Percentiles rank a stretch among this genome's conserved stretches.
These are phyloP conservation scores for Picea engelmannii DNA, from an alignment of 83 land plant genomes.

Conservation along the genomic window DNA sequence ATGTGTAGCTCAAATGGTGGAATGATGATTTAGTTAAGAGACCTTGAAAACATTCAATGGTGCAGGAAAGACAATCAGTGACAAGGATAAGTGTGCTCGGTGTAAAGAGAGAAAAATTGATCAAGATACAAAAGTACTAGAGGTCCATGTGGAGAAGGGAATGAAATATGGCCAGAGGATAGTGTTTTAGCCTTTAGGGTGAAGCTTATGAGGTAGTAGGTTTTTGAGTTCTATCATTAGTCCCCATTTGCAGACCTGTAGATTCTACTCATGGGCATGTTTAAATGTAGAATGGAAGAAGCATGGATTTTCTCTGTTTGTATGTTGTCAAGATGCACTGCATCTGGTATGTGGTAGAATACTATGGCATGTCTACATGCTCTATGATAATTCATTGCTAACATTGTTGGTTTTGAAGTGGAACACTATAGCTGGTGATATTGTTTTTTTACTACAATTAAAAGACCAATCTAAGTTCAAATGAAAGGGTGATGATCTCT, in stretches of 20 bases:
- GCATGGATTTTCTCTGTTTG: not conserved
- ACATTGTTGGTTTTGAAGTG: slow-evolving; percentile 46
- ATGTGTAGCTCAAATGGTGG: slow-evolving; percentile 43
- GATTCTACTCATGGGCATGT: not conserved
- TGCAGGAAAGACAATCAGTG: slow-evolving; percentile 53
- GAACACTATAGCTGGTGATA: slow-evolving; percentile 74
- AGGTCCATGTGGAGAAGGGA: slow-evolving; percentile 65
- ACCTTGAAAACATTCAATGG: not conserved
- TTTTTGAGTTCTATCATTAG: not conserved
- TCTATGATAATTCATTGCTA: not conserved
- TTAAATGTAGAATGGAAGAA: no score
- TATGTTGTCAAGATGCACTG: not conserved
- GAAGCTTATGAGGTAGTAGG: slow-evolving; percentile 73
- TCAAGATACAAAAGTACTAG: slow-evolving; percentile 59
- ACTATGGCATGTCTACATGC: not conserved
- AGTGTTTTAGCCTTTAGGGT: slow-evolving; percentile 31
- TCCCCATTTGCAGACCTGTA: not conserved
- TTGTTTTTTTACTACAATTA: slow-evolving; percentile 71
- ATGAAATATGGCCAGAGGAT: slow-evolving; percentile 64
- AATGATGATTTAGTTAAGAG: slow-evolving; percentile 28
- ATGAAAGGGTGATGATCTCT: no score
- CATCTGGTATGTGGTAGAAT: not conserved
- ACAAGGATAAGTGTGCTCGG: slow-evolving; percentile 48
- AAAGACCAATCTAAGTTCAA: slow-evolving; percentile 85
- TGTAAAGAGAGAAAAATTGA: slow-evolving; percentile 51